Percentiles rank a stretch among this genome's conserved stretches.
Evolutionary conservation across 805 yeast species (phyloP).

Genomic region (Wickerhamomyces rabaulensis): DNA sequence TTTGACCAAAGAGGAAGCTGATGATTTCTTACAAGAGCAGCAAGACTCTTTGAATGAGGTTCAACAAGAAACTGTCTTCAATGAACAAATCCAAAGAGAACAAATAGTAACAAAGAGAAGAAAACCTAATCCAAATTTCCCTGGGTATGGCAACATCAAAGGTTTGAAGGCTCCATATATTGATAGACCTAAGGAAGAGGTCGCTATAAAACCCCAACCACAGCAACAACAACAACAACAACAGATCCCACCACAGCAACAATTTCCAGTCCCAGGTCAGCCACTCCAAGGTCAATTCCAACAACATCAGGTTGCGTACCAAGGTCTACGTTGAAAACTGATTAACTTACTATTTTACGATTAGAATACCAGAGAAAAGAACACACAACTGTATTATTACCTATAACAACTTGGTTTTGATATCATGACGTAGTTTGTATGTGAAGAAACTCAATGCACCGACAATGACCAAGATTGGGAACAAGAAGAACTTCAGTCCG

Average conservation of each 20-base stretch:
- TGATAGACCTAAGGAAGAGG: slow-evolving; percentile 11
- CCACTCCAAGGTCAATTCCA: neutral
- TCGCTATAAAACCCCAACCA: neutral
- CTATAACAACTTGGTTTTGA: slow-evolving; percentile 53
- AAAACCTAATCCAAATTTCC: slow-evolving; percentile 43
- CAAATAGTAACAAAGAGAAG: slow-evolving; percentile 40
- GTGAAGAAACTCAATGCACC: slow-evolving; percentile 40
- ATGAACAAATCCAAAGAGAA: slow-evolving; percentile 34
- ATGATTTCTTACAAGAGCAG: slow-evolving; percentile 23
- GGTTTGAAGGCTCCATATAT: slow-evolving; percentile 41
- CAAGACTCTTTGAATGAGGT: slow-evolving; percentile 27
- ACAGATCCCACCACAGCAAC: no score
- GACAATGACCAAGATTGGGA: slow-evolving; percentile 20
- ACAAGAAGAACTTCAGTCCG: slow-evolving; percentile 22
- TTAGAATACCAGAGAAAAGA: no score
- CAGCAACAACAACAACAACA: neutral
- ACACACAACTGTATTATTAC: neutral
- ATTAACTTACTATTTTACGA: neutral
- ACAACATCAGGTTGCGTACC: neutral
- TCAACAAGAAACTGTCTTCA: slow-evolving; percentile 27
- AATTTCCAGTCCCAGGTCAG: slow-evolving; percentile 2
- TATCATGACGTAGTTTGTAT: slow-evolving; percentile 53
- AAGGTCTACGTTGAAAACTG: neutral
- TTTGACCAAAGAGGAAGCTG: slow-evolving; percentile 20
- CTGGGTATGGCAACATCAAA: slow-evolving; percentile 40